Evolutionary conservation across 164 flowering plant genomes (phyloP), one percentile per base, ranked within the genome.

Genomic region (Dillenia suffruticosa): DNA sequence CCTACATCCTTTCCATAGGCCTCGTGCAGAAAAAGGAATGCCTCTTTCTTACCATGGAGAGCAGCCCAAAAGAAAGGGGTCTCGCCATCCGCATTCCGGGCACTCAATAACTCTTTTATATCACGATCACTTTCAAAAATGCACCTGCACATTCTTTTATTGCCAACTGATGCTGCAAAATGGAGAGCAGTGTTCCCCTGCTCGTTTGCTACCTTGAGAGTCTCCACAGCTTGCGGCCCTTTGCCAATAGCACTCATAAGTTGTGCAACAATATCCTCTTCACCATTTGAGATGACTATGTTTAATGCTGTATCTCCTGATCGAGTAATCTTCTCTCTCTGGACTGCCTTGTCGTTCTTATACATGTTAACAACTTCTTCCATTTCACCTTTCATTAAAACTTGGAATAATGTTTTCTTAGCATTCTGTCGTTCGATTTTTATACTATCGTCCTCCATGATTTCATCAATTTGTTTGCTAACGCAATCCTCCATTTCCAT

Each of bases 261-360:
- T n/a, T 51, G 17, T 40, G 51, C 22, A 9, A 49, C 44, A 12
- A 51, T 13, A 2, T 61, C 63, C 9, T 49, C 63, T 32, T 14
- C 19, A 13, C 52, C 63, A n/a, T 40, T 24, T 12, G 46, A 26
- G 46, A 61, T 22, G 10, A 54, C 63, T 5, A 75, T 10, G 59
- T 80, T 79, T 32, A 80, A 26, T 4, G 67, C 72, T 0, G 83
- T 80, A 46, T 74, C 79, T 2, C 67, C 72, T 32, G 71, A 49
- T 47, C 57, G 16, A 9, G 69, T 68, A 57, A 74, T 56, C 64
- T 44, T 69, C 1, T 14, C 59, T 11, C 17, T 19, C 44, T 54
- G 70, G 24, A 48, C 67, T 16, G 9, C 1, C 2, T 17, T 10
- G 9, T 64, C 5, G 3, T 10, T 3, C 24, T 10, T 3, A 49